Evolutionary conservation across 2,329 filamentous ascomycete genomes (phyloP), one percentile per base, ranked within the genome.

Genomic region (Orbilia javanica): DNA sequence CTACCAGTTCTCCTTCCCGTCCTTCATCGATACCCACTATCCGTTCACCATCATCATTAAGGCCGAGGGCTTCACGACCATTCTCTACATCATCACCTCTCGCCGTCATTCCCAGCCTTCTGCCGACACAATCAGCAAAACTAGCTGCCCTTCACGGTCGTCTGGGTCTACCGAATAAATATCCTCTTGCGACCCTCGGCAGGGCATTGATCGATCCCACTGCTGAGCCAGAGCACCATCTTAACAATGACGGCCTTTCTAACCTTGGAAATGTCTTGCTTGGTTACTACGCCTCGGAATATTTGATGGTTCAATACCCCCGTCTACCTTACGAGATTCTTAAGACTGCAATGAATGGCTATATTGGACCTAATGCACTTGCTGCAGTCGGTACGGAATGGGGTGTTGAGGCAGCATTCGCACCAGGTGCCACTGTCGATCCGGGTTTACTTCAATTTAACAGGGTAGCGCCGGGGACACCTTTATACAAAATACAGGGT

Each of bases 91-190:
- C 66, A 10, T 44, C 66, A n/a, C 44, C 73, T n/a, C 50, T 77
- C 2, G 50, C 66, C 42, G 73, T 77, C 5, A 39, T 77, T 15
- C 66, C 73, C 1, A 77, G 50, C 27, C 34, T 66, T 1, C 60
- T 66, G 25, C 66, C 73, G n/a, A 77, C 66, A 27, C 73, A 77
- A 63, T 98, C 95, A 55, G 91, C 94, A 79, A 98, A 97, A 86
- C 91, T 99, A 81, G 90, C 94, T 80, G 94, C 96, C 80, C 89
- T 99, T 53, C 94, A 97, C 84, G 93, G 94, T 82, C 92, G 96
- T 84, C 89, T 99, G 79, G 90, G 90, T 46, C 90, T 99, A 71
- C 91, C 94, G 25, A 88, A 89, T 79, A 92, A 92, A 85, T 88
- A 98, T 79, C 95, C 96, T 39, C 85, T 97, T 77, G 88, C 96